Conservation (phyloP, 768 basidiomycete species). For the Collybia sp. region DNA sequence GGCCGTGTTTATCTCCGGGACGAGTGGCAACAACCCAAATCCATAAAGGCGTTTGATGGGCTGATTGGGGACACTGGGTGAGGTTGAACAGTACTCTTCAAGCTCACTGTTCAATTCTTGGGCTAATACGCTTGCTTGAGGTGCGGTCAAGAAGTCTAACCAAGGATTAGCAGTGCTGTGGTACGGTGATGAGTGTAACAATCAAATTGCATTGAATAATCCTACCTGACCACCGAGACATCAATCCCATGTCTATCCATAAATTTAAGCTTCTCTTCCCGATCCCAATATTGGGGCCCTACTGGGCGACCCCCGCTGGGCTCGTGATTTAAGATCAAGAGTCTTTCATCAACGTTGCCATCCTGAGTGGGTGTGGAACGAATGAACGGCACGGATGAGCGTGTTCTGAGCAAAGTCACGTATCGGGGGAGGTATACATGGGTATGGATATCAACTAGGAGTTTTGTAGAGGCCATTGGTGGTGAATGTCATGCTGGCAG, state of each 20-base stretch:
- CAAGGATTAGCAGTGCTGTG: conserved; percentile 83
- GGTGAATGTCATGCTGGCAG: background rate
- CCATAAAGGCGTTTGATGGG: conserved; percentile 69
- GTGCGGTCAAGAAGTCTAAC: conserved; percentile 79
- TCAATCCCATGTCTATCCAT: conserved; percentile 84
- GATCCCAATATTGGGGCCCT: conserved; percentile 81
- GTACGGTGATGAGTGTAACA: background rate
- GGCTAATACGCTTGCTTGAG: conserved; percentile 63
- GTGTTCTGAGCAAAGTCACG: conserved; percentile 59
- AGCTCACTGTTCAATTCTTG: conserved; percentile 72
- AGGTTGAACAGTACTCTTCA: conserved; percentile 72
- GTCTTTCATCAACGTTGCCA: conserved; percentile 55
- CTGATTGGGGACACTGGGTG: conserved; percentile 36
- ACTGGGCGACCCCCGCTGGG: conserved; percentile 78
- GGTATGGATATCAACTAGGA: conserved; percentile 79
- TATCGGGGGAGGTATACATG: conserved; percentile 85
- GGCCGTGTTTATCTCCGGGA: conserved; percentile 51
- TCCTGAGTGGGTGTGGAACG: conserved; percentile 39
- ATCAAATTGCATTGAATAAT: background rate
- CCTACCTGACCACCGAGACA: conserved; percentile 71
- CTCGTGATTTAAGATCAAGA: conserved; percentile 77
- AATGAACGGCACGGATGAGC: conserved; percentile 64
- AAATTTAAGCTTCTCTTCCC: conserved; percentile 70
- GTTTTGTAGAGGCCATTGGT: conserved; percentile 22
- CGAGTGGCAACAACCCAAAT: conserved; percentile 81